phyloP scores from a whole-genome alignment of 73 alveolate species.

The Stentor roeselii region DNA sequence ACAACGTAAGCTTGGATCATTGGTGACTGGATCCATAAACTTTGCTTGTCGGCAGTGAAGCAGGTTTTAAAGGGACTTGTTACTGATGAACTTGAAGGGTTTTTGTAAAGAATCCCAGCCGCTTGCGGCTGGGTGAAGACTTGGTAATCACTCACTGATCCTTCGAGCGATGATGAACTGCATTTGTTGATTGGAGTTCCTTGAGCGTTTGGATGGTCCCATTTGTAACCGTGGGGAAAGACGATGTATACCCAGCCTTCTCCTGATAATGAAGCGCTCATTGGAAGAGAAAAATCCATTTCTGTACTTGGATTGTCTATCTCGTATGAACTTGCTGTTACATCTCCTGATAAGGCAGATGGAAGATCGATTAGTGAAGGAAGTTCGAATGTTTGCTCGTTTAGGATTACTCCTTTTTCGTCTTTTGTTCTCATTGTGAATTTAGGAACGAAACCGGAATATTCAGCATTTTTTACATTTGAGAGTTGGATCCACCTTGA shows the following conservation, averaged over 20 bases:
- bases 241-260: background rate
- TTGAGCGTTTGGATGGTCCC: constrained; percentile 28
- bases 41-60: background rate
- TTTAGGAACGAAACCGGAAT: constrained; percentile 16
- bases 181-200: constrained; percentile 27
- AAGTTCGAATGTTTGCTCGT: background rate
- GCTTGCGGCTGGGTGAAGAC: constrained; percentile 10
- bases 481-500: background rate
- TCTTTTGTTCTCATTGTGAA: constrained; percentile 17
- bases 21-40: constrained; percentile 27
- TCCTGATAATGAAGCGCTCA: background rate
- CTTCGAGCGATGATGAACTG: background rate
- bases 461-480: constrained; percentile 13
- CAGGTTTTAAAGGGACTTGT: constrained; percentile 11
- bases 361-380: background rate
- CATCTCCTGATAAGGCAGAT: background rate
- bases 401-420: background rate
- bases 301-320: background rate
- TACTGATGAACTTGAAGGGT: background rate
- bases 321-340: background rate
- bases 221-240: constrained; percentile 29
- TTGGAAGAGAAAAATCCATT: background rate
- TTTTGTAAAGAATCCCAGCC: constrained; percentile 28
- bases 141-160: background rate
- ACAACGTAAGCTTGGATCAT: background rate